These are phyloP conservation scores for Blastomyces percursus DNA, from an alignment of 2,329 filamentous ascomycete genomes.

Conservation along the genomic window DNA sequence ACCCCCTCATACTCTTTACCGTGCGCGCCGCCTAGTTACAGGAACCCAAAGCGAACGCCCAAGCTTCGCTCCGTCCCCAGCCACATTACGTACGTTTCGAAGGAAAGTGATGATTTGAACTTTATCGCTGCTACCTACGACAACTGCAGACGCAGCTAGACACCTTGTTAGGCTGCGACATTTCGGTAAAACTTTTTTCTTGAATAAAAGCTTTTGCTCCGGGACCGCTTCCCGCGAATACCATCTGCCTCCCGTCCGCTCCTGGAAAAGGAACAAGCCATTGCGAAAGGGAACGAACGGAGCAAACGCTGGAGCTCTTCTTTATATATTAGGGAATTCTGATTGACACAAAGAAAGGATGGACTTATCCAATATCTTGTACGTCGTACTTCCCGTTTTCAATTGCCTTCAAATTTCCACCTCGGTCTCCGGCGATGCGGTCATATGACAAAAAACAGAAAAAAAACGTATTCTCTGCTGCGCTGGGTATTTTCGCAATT, in stretches of 20 bases:
- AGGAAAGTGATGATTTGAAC: neutral
- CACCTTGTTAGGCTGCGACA: neutral
- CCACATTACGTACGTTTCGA: neutral
- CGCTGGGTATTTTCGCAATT: too few species aligned
- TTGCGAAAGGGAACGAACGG: neutral
- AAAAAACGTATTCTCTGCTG: too few species aligned
- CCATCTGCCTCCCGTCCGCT: neutral
- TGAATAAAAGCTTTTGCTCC: neutral
- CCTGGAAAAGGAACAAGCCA: neutral
- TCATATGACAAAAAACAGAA: too few species aligned
- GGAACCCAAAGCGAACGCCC: neutral
- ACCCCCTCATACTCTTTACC: neutral
- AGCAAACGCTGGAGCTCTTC: neutral
- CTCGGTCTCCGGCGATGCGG: too few species aligned
- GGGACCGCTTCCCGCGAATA: neutral
- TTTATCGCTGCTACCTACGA: neutral
- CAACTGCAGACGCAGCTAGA: neutral
- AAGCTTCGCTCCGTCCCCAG: neutral
- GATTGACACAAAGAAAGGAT: slow-evolving; percentile 6
- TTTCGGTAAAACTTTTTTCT: neutral
- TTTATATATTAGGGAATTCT: neutral
- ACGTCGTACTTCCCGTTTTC: slow-evolving; percentile 1
- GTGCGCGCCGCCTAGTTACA: neutral
- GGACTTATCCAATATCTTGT: slow-evolving; percentile 15
- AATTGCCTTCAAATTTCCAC: neutral